A percentile compares a stretch with the other conserved stretches of the same genome.
Conservation (phyloP, 306 rosid genomes). For the Vigna unguiculata region DNA sequence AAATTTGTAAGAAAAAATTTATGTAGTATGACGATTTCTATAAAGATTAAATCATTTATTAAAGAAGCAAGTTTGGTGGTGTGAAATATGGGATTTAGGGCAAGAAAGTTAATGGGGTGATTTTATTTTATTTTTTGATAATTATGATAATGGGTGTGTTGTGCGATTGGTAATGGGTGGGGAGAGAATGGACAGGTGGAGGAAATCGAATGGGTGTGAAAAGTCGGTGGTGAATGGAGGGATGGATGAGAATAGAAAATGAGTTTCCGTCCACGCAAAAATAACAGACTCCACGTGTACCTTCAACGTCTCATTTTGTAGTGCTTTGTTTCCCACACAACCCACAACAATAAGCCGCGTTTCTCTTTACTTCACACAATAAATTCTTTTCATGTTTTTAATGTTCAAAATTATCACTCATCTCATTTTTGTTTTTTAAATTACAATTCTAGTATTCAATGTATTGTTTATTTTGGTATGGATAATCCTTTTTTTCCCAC, state of each 20-base stretch:
- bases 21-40: too few species aligned
- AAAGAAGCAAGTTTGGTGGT: constrained; percentile 1
- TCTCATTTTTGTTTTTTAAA: too few species aligned
- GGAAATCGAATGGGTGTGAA: constrained; percentile 9
- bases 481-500: too few species aligned
- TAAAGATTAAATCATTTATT: too few species aligned
- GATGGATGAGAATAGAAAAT: constrained; percentile 25
- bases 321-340: not conserved
- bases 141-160: not conserved
- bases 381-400: too few species aligned
- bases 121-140: not conserved
- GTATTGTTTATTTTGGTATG: too few species aligned
- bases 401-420: too few species aligned
- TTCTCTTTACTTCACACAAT: too few species aligned
- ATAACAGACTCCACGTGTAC: constrained; percentile 39
- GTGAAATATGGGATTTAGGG: constrained; percentile 23
- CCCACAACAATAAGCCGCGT: not conserved
- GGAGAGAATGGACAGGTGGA: constrained; percentile 47
- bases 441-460: too few species aligned
- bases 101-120: not conserved
- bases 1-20: too few species aligned
- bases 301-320: not conserved
- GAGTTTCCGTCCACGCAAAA: constrained; percentile 69
- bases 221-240: constrained; percentile 55
- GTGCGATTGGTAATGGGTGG: not conserved